A percentile compares a stretch with the other conserved stretches of the same genome.
phyloP scores from a whole-genome alignment of 345 rosid genomes.

The Gossypium raimondii region DNA sequence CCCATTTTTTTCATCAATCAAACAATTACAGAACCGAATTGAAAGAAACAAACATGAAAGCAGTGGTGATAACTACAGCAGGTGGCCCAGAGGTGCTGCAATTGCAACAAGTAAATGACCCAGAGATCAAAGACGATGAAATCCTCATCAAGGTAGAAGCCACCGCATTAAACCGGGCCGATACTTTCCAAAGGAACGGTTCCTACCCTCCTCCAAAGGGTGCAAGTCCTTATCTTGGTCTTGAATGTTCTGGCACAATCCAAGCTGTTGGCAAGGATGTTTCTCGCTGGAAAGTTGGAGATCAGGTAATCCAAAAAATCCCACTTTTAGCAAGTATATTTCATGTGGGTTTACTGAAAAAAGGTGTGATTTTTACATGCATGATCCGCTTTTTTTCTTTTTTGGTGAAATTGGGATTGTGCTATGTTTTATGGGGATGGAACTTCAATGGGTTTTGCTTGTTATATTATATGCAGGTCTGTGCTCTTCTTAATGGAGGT shows the following conservation, averaged over 20 bases:
- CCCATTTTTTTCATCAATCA: background rate
- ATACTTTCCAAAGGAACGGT: constrained; percentile 71
- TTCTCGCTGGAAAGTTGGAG: constrained; percentile 76
- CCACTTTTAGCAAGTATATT: background rate
- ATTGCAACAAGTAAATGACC: constrained; percentile 65
- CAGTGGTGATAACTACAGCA: constrained; percentile 70
- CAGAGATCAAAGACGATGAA: constrained; percentile 58
- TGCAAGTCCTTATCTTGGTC: constrained; percentile 64
- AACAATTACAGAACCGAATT: background rate
- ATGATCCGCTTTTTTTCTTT: background rate
- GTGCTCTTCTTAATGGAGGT: constrained; percentile 67
- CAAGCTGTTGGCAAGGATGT: constrained; percentile 55
- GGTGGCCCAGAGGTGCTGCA: constrained; percentile 82
- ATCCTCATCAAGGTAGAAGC: constrained; percentile 70
- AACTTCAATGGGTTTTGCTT: background rate
- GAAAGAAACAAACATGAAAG: constrained; percentile 44
- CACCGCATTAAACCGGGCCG: constrained; percentile 77
- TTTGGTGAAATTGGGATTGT: background rate
- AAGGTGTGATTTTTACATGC: background rate
- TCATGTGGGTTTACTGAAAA: background rate
- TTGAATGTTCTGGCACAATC: constrained; percentile 85
- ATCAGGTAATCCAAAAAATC: constrained; percentile 41
- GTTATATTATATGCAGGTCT: constrained; percentile 32
- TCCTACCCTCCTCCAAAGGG: constrained; percentile 71
- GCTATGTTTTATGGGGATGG: background rate